phyloP scores from a whole-genome alignment of 192 early-diverging fungal genomes.

The Coemansia sp. region DNA sequence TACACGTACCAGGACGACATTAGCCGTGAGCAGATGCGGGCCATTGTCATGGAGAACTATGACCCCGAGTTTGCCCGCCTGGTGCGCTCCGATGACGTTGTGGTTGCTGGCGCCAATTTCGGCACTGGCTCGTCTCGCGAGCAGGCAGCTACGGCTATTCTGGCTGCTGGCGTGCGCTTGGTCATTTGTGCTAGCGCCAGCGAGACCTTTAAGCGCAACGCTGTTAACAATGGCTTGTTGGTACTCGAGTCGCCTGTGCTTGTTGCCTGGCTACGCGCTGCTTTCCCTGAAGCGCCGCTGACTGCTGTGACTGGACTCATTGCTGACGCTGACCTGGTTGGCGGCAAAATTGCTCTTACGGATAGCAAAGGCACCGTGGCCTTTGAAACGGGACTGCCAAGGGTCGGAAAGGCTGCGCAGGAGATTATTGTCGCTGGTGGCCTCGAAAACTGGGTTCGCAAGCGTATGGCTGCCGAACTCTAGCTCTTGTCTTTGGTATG shows the following conservation, averaged over 20 bases:
- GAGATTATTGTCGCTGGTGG: constrained; percentile 93
- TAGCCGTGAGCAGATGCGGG: constrained; percentile 81
- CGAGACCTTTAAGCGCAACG: constrained; percentile 99
- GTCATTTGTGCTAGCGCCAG: constrained; percentile 90
- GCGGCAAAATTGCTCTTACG: constrained; percentile 57
- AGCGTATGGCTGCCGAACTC: constrained; percentile 50
- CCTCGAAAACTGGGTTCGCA: constrained; percentile 93
- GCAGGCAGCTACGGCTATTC: constrained; percentile 94
- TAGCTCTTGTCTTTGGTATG: neutral
- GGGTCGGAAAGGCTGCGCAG: constrained; percentile 92
- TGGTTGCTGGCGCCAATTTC: constrained; percentile 95
- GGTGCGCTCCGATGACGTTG: constrained; percentile 71
- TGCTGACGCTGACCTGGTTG: constrained; percentile 67
- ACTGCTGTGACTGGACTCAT: constrained; percentile 78
- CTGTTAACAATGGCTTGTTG: constrained; percentile 95
- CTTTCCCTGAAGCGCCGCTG: constrained; percentile 33
- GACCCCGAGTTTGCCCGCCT: constrained; percentile 79
- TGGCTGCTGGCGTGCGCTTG: constrained; percentile 80
- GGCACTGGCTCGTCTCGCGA: constrained; percentile 97
- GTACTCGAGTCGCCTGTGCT: constrained; percentile 85
- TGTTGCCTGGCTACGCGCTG: constrained; percentile 67
- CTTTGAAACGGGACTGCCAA: constrained; percentile 49
- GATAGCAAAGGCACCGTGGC: constrained; percentile 14
- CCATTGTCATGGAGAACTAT: constrained; percentile 99
- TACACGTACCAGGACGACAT: constrained; percentile 99